These are phyloP conservation scores for Cyanodermella asteris DNA, from an alignment of 2,329 filamentous ascomycete species.

Conservation along the genomic window DNA sequence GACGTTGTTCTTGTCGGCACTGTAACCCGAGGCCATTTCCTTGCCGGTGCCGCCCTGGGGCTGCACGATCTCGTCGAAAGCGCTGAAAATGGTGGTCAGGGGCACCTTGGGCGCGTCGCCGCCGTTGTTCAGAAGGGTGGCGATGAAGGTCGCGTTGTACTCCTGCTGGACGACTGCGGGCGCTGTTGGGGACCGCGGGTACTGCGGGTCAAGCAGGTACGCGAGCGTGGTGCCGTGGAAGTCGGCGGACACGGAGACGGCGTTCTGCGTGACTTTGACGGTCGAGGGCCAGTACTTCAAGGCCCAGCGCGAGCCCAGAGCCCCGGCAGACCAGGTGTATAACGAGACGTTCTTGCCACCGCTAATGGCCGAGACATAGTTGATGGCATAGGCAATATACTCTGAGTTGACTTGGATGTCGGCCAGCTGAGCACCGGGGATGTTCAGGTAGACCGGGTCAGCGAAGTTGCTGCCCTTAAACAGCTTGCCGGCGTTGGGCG, in stretches of 20 bases:
- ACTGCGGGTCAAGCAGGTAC: conserved; percentile 13
- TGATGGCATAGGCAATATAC: conserved; percentile 35
- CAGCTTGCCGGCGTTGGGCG: conserved; percentile 28
- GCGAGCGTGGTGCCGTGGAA: conserved; percentile 27
- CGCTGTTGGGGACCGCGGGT: conserved; percentile 11
- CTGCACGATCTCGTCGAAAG: conserved; percentile 29
- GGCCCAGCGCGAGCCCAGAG: conserved; percentile 33
- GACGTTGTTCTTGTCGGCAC: conserved; percentile 20
- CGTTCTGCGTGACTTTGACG: conserved; percentile 22
- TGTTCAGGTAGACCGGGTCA: conserved; percentile 34
- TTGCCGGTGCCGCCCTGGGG: conserved; percentile 23
- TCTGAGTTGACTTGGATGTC: conserved; percentile 32
- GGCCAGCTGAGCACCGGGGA: conserved; percentile 24
- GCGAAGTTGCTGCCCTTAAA: conserved; percentile 20
- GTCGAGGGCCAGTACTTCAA: conserved; percentile 35
- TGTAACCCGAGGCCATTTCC: conserved; percentile 28
- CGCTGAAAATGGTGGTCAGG: conserved; percentile 31
- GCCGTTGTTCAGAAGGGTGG: conserved; percentile 19
- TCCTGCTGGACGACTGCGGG: conserved; percentile 27
- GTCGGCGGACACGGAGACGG: conserved; percentile 30
- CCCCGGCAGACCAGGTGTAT: conserved; percentile 34
- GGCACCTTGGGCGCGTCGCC: conserved; percentile 33
- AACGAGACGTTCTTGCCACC: conserved; percentile 19
- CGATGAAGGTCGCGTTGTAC: conserved; percentile 22
- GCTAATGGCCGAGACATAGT: conserved; percentile 28